Evolutionary conservation across 805 yeast genomes (phyloP).

Genomic region (Saccharomycopsis vini): DNA sequence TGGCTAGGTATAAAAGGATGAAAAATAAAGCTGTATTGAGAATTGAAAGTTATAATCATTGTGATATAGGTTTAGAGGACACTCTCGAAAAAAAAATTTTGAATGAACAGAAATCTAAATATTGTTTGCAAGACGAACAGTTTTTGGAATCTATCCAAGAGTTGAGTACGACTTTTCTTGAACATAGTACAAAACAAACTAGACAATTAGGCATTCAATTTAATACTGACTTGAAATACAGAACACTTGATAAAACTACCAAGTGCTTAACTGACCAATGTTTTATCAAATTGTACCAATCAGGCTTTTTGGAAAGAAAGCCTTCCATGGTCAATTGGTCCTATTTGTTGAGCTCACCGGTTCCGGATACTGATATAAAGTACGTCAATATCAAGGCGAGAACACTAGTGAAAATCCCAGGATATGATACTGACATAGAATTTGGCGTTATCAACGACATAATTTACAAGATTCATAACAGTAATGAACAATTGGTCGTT

Average conservation of each 20-base stretch:
- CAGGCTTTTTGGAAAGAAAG: constrained; percentile 90
- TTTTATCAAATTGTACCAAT: constrained; percentile 85
- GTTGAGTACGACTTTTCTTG: no score
- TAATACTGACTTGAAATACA: constrained; percentile 60
- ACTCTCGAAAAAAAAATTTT: constrained; percentile 96
- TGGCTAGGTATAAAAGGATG: constrained; percentile 92
- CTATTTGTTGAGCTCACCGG: constrained; percentile 83
- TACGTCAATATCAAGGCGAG: constrained; percentile 81
- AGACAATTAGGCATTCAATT: constrained; percentile 85
- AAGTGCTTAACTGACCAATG: background rate
- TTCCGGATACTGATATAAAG: constrained; percentile 93
- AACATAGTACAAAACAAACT: no score
- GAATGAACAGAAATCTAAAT: constrained; percentile 53
- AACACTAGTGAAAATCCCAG: constrained; percentile 76
- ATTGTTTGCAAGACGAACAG: no score
- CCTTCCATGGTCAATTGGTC: constrained; percentile 94
- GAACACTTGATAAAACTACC: constrained; percentile 38
- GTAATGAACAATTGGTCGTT: constrained; percentile 64
- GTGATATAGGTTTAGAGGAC: constrained; percentile 96
- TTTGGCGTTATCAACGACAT: constrained; percentile 93
- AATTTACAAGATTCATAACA: constrained; percentile 75
- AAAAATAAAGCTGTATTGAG: constrained; percentile 64
- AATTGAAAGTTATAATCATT: constrained; percentile 95
- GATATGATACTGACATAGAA: constrained; percentile 81
- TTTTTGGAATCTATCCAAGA: no score